Conservation (phyloP, 441 rosid species). For the Arabidopsis hybrid region DNA sequence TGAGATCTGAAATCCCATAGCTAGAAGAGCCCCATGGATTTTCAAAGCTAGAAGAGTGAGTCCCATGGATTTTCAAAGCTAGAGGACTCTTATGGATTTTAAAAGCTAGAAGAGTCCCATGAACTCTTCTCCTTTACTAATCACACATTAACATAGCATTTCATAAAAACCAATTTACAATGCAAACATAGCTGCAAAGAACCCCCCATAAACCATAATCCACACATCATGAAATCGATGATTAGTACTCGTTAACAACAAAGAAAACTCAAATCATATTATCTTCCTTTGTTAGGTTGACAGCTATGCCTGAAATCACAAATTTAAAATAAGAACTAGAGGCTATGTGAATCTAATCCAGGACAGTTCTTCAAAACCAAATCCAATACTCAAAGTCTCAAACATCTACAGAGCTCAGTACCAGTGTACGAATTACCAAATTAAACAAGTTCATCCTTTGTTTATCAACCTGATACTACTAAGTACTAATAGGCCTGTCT, state of each 20-base stretch:
- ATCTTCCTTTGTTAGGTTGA: not conserved
- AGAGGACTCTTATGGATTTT: not conserved
- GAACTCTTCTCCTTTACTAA: not conserved
- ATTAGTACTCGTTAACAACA: not conserved
- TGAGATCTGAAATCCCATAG: constrained; percentile 1
- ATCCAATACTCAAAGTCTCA: not conserved
- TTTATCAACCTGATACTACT: not conserved
- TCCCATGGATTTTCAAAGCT: not conserved
- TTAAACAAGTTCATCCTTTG: constrained; percentile 4
- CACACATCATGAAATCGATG: constrained; percentile 6
- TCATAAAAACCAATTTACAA: not conserved
- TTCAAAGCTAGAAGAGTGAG: not conserved
- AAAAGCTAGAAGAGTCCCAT: not conserved
- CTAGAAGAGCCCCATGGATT: not conserved
- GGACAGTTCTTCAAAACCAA: not conserved
- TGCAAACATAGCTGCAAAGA: constrained; percentile 1
- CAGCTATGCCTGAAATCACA: constrained; percentile 5
- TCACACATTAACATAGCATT: not conserved
- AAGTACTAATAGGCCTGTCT: not conserved
- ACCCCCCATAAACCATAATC: not conserved
- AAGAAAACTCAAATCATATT: not conserved
- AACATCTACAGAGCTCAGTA: constrained; percentile 16
- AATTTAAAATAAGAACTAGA: constrained; percentile 10
- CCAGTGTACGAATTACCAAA: not conserved
- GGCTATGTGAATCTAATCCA: not conserved